These are phyloP conservation scores for Herpetospermum pedunculosum DNA, from an alignment of 306 rosid genomes.

Conservation along the genomic window DNA sequence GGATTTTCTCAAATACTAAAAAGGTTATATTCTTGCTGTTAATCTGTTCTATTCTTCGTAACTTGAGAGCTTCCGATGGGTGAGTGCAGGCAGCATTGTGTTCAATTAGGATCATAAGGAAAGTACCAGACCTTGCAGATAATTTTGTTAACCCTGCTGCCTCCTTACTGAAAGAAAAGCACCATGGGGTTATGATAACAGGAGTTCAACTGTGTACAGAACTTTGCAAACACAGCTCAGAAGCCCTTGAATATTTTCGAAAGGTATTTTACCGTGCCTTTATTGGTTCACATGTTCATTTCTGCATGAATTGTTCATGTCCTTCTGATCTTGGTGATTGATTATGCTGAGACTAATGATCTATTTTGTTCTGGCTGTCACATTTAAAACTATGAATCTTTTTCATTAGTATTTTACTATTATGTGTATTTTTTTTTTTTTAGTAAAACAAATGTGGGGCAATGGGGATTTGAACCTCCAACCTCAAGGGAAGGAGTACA, in stretches of 20 bases:
- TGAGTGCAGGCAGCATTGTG: conserved; percentile 83
- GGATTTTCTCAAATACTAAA: background rate
- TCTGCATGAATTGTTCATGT: background rate
- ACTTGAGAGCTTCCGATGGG: conserved; percentile 23
- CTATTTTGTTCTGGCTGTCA: background rate
- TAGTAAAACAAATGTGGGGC: too few species aligned
- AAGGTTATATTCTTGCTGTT: background rate
- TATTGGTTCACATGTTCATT: background rate
- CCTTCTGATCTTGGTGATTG: conserved; percentile 1
- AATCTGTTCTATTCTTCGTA: conserved; percentile 15
- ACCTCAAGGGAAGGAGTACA: too few species aligned
- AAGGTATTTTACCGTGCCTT: conserved; percentile 29
- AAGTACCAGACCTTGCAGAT: conserved; percentile 97
- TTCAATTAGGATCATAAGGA: conserved; percentile 87
- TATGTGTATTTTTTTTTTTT: too few species aligned
- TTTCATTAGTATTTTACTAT: too few species aligned
- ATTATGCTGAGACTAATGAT: background rate
- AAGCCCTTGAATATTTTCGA: conserved; percentile 85
- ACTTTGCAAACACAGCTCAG: conserved; percentile 70
- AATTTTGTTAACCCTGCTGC: conserved; percentile 84
- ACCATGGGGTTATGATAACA: conserved; percentile 92
- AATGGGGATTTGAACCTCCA: too few species aligned
- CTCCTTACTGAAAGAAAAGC: conserved; percentile 86
- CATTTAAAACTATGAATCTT: background rate
- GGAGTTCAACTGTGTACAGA: conserved; percentile 97